These are phyloP conservation scores for Mortierella sp. DNA, from an alignment of 371 early-diverging fungal species.

Conservation along the genomic window DNA sequence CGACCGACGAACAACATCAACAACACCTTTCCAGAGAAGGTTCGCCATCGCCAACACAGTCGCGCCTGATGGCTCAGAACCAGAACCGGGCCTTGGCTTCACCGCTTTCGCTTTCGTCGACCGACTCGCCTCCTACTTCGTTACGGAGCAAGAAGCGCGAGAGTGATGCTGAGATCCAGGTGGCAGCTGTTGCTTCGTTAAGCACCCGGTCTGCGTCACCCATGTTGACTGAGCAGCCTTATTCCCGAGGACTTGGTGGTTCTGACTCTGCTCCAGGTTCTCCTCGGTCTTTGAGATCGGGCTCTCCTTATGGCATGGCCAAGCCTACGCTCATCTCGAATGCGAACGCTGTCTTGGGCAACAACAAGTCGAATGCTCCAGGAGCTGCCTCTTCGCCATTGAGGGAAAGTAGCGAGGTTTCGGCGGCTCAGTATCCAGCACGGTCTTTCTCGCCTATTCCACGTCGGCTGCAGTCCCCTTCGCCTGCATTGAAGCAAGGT, in stretches of 20 bases:
- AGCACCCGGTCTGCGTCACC: conserved; percentile 44
- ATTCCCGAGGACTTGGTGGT: not conserved
- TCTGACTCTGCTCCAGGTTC: conserved; percentile 17
- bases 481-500: conserved; percentile 24
- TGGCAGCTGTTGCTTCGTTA: conserved; percentile 47
- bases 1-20: not conserved
- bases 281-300: conserved; percentile 16
- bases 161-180: conserved; percentile 56
- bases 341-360: conserved; percentile 2
- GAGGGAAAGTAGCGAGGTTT: conserved; percentile 17
- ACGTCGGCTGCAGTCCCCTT: conserved; percentile 49
- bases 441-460: conserved; percentile 47
- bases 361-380: not conserved
- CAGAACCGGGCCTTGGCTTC: conserved; percentile 22
- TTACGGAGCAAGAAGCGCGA: conserved; percentile 34
- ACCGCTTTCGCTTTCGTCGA: conserved; percentile 2
- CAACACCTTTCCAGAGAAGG: not conserved
- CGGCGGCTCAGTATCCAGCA: conserved; percentile 4
- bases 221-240: conserved; percentile 27
- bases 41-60: conserved; percentile 7
- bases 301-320: conserved; percentile 46
- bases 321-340: conserved; percentile 31
- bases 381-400: conserved; percentile 28
- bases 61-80: conserved; percentile 7
- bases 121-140: not conserved